Evolutionary conservation across 2,329 filamentous ascomycete genomes (phyloP), one percentile per base, ranked within the genome.

Genomic region (Hypoxylon sp.): DNA sequence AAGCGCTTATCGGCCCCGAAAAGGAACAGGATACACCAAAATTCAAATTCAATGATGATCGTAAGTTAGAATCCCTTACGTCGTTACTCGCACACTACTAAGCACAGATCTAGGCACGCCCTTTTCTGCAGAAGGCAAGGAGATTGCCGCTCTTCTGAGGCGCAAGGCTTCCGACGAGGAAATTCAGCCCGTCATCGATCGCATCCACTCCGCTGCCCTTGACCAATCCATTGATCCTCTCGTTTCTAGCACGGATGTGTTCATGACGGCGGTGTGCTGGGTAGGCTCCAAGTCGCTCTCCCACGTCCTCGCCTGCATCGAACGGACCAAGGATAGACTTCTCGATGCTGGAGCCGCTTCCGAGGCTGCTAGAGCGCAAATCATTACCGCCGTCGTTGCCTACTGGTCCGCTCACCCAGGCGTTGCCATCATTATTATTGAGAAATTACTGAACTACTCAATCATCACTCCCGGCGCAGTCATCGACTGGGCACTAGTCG

Each of bases 381-480:
- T 99, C 75, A 92, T 98, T 73, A 89, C 91, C 4, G 93, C 93
- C 3, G 94, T 98, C 41, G 93, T 98, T 83, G 86, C 90, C 43
- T 99, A 98, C 83, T 99, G 96, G 96, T 87, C 88, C 50, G 91
- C 95, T 32, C 95, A 99, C 75, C 94, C 95, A 0, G 96, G 96
- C 65, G 91, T 97, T 46, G 96, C 94, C 2, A 89, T 98, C 72
- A 93, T 92, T 73, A 97, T 99, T 74, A 87, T 98, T 64, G 95
- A 98, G 83, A 98, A 98, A 81, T 87, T 99, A 4, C 90, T 99
- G 73, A 99, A 98, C 82, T 99, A 98, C 82, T 94, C 93, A 13
- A 97, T 99, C 74, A 86, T 99, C 36, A 94, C 91, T 7, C 96
- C 96, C 0, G 84, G 90, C 63, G 91, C 90, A 14, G 94, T 99